These are phyloP conservation scores for Tetracladium maxilliforme DNA, from an alignment of 2,329 filamentous ascomycete genomes.

Conservation along the genomic window DNA sequence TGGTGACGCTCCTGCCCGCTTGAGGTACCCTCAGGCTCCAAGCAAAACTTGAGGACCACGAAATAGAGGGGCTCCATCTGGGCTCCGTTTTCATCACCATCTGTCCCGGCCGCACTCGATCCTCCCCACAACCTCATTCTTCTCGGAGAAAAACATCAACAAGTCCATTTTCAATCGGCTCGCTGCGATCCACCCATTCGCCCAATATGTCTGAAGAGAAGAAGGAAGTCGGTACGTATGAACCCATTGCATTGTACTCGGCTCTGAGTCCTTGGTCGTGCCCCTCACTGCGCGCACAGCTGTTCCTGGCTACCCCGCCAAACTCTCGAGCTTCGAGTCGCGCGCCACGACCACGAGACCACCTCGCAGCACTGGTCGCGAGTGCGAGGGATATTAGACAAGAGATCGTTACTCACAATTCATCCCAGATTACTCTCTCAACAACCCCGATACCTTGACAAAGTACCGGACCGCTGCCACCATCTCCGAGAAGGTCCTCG, in stretches of 20 bases:
- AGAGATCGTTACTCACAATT: too few relatives aligned
- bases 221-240: constrained; percentile 22
- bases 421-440: constrained; percentile 74
- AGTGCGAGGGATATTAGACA: too few relatives aligned
- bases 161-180: too few relatives aligned
- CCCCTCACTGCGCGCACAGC: constrained; percentile 9
- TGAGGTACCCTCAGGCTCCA: too few relatives aligned
- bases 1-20: too few relatives aligned
- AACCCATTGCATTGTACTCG: constrained; percentile 2
- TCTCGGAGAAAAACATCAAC: constrained; percentile 2
- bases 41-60: too few relatives aligned
- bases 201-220: constrained; percentile 21
- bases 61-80: too few relatives aligned
- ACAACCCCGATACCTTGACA: constrained; percentile 87
- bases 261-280: constrained; percentile 14
- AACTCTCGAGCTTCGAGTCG: constrained; percentile 1
- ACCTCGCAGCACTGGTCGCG: too few relatives aligned
- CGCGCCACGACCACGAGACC: constrained; percentile 1
- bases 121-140: too few relatives aligned
- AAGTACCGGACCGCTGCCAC: constrained; percentile 97
- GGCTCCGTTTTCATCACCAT: too few relatives aligned
- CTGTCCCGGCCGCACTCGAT: too few relatives aligned
- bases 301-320: constrained; percentile 13
- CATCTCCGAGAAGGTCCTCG: constrained; percentile 92
- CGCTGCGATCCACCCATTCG: too few relatives aligned